Evolutionary conservation across 2,329 filamentous ascomycete species (phyloP).

Genomic region (Aspergillus ochraceoroseus): DNA sequence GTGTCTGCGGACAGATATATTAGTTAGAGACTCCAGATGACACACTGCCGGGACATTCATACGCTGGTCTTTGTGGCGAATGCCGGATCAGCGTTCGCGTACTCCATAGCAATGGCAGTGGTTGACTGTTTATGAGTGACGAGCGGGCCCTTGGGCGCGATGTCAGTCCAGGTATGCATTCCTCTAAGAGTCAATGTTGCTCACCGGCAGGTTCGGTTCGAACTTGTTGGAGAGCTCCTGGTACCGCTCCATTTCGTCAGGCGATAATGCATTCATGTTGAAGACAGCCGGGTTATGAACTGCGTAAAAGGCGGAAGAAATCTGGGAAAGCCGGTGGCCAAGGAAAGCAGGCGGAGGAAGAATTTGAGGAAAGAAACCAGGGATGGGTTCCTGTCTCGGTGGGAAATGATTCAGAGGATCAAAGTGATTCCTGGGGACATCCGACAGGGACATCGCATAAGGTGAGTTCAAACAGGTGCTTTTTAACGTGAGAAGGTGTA

Average conservation of each 20-base stretch:
- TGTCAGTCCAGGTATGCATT: conserved; percentile 22
- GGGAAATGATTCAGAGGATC: conserved; percentile 31
- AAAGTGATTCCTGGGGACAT: conserved; percentile 31
- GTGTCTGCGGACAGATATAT: conserved; percentile 52
- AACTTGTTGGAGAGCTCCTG: conserved; percentile 60
- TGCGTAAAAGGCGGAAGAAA: conserved; percentile 20
- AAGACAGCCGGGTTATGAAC: conserved; percentile 14
- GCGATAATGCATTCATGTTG: conserved; percentile 40
- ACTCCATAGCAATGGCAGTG: conserved; percentile 73
- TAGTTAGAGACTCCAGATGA: conserved; percentile 4
- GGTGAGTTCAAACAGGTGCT: conserved; percentile 7
- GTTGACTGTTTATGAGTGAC: conserved; percentile 75
- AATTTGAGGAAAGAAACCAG: conserved; percentile 23
- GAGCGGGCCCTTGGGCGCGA: conserved; percentile 65
- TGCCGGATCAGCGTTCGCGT: conserved; percentile 78
- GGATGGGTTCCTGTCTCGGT: conserved; percentile 27
- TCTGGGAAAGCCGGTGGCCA: conserved; percentile 23
- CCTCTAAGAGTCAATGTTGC: not conserved
- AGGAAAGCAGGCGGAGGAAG: conserved; percentile 23
- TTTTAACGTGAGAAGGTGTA: conserved; percentile 15
- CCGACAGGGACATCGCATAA: conserved; percentile 39
- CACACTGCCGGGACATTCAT: conserved; percentile 17
- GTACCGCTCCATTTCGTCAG: conserved; percentile 56
- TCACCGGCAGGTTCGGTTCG: conserved; percentile 54
- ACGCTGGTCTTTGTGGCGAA: conserved; percentile 86